Conservation (phyloP, 1,284 basidiomycete species). For the Tilletia walkeri region DNA sequence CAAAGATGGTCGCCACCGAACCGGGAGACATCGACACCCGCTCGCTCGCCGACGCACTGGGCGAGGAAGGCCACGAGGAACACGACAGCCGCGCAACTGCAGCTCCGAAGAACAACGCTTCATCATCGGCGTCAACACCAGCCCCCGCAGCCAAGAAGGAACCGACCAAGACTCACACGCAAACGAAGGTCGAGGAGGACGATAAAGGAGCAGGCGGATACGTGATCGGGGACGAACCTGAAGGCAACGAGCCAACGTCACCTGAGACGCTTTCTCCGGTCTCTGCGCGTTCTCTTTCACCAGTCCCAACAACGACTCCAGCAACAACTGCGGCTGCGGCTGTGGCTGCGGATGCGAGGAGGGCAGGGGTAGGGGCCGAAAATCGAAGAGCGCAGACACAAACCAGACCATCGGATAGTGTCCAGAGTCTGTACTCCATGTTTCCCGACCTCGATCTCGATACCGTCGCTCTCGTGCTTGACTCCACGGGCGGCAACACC, state of each 20-base stretch:
- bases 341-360: not conserved
- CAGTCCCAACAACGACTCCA: slow-evolving; percentile 17
- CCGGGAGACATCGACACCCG: slow-evolving; percentile 1
- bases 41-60: slow-evolving; percentile 12
- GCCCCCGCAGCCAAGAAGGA: too few relatives aligned
- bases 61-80: not conserved
- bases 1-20: not conserved
- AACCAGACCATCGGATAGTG: slow-evolving; percentile 24
- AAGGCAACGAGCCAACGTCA: slow-evolving; percentile 10
- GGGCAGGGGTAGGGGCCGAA: not conserved
- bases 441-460: slow-evolving; percentile 45
- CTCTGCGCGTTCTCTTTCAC: slow-evolving; percentile 34
- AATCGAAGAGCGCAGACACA: not conserved
- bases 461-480: slow-evolving; percentile 39
- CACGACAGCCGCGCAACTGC: too few relatives aligned
- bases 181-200: not conserved
- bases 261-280: slow-evolving; percentile 35
- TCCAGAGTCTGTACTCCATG: slow-evolving; percentile 39
- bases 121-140: too few relatives aligned
- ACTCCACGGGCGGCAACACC: slow-evolving; percentile 36
- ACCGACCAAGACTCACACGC: not conserved
- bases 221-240: slow-evolving; percentile 11
- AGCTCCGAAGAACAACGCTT: too few relatives aligned
- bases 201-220: not conserved
- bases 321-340: not conserved